Conservation (phyloP, 1,284 basidiomycete genomes). For the Athelia psychrophila region DNA sequence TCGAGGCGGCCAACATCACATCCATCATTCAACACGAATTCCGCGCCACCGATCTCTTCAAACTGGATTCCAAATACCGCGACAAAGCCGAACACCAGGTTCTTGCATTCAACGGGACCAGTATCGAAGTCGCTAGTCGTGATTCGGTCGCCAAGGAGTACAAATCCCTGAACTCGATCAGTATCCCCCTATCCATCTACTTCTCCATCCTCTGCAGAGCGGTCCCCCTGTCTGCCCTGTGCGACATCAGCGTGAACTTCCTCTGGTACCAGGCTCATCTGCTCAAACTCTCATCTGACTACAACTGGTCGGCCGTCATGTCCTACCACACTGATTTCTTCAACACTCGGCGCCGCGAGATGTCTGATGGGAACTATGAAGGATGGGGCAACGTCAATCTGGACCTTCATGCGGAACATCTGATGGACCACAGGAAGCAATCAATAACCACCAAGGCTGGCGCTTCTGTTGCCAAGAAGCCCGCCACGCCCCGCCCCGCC, state of each 20-base stretch:
- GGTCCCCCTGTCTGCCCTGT: too few species aligned
- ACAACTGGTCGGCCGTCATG: conserved; percentile 3
- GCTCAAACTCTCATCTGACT: too few species aligned
- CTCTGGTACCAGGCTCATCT: too few species aligned
- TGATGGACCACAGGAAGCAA: neutral
- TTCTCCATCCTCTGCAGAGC: neutral
- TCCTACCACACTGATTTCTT: conserved; percentile 8
- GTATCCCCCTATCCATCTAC: neutral
- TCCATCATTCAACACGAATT: neutral
- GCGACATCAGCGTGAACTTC: too few species aligned
- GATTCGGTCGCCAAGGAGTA: neutral
- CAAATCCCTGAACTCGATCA: neutral
- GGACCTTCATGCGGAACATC: neutral
- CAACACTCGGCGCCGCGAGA: conserved; percentile 5
- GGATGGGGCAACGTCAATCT: conserved; percentile 3
- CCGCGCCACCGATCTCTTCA: neutral
- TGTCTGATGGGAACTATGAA: conserved; percentile 6
- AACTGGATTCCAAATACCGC: neutral
- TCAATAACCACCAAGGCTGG: neutral
- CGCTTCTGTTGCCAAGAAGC: neutral
- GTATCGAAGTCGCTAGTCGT: neutral
- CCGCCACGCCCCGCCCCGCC: too few species aligned
- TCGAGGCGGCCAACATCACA: neutral
- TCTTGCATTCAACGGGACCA: neutral
- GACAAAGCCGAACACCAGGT: neutral